Conservation (phyloP, 192 early-diverging fungal species). For the Coemansia sp. region DNA sequence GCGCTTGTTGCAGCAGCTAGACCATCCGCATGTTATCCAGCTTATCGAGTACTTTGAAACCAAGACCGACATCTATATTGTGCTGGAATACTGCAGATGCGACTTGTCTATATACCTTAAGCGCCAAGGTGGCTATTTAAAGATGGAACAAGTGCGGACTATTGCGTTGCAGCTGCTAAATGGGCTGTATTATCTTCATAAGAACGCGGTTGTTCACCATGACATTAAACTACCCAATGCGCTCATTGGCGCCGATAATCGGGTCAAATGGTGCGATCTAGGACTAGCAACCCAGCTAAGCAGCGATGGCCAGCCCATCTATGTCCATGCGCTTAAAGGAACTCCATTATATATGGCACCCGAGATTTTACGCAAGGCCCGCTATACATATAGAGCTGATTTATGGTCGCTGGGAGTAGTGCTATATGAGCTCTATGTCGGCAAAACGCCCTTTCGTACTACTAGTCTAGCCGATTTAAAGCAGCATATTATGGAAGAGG, state of each 20-base stretch:
- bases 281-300: constrained; percentile 54
- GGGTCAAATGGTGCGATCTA: constrained; percentile 55
- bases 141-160: constrained; percentile 38
- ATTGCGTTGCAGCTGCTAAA: constrained; percentile 57
- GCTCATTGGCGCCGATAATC: constrained; percentile 61
- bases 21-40: constrained; percentile 51
- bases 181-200: constrained; percentile 64
- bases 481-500: constrained; percentile 49
- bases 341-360: constrained; percentile 52
- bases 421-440: constrained; percentile 55
- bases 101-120: constrained; percentile 46
- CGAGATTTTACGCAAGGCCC: constrained; percentile 45
- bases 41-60: constrained; percentile 55
- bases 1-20: constrained; percentile 46
- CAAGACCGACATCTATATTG: constrained; percentile 48
- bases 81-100: constrained; percentile 53
- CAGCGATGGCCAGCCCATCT: constrained; percentile 36
- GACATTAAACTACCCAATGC: constrained; percentile 70
- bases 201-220: constrained; percentile 66
- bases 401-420: constrained; percentile 55
- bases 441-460: constrained; percentile 50
- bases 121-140: constrained; percentile 38
- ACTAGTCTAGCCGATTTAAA: constrained; percentile 45
- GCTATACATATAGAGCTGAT: constrained; percentile 54
- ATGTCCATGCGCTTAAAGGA: constrained; percentile 47